Percentiles rank a stretch among this genome's conserved stretches.
Evolutionary conservation across 495 filamentous ascomycete species (phyloP).

Genomic region (Apiosordaria backusii): DNA sequence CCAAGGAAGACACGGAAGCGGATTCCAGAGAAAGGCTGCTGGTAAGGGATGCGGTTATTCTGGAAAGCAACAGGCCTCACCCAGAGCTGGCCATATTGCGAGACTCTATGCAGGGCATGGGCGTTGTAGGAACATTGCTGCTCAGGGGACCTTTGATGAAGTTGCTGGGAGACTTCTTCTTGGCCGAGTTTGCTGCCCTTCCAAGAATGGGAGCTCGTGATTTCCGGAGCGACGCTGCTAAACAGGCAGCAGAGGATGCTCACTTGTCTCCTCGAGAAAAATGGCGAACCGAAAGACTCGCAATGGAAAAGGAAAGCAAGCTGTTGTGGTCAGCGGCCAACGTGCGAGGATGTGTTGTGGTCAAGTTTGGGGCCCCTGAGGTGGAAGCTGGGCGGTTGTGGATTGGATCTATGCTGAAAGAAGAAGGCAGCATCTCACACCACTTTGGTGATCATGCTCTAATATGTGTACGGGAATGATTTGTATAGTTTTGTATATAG

Average conservation of each 20-base stretch:
- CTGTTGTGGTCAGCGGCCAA: conserved; percentile 83
- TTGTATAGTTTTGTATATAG: background rate
- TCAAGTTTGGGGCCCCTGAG: conserved; percentile 69
- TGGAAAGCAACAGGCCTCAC: conserved; percentile 53
- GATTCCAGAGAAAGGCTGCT: conserved; percentile 56
- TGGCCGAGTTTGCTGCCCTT: conserved; percentile 68
- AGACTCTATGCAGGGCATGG: conserved; percentile 59
- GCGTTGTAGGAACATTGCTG: conserved; percentile 78
- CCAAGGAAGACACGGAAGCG: background rate
- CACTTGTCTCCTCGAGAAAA: conserved; percentile 37
- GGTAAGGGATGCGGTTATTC: conserved; percentile 74
- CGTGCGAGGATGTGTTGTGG: conserved; percentile 77
- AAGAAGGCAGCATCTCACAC: conserved; percentile 47
- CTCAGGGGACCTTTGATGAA: conserved; percentile 71
- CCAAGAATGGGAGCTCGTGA: conserved; percentile 83
- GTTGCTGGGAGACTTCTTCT: conserved; percentile 61
- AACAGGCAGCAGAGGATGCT: conserved; percentile 23
- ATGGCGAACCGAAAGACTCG: conserved; percentile 43
- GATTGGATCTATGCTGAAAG: conserved; percentile 50
- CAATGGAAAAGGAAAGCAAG: conserved; percentile 53
- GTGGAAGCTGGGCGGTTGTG: conserved; percentile 50
- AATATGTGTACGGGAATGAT: conserved; percentile 45
- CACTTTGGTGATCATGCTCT: conserved; percentile 51
- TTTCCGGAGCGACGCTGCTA: conserved; percentile 57
- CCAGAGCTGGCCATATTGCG: conserved; percentile 41